Percentiles rank a stretch among this genome's conserved stretches.
These are phyloP conservation scores for Tetrapisispora fleetii DNA, from an alignment of 805 yeast genomes.

Conservation along the genomic window DNA sequence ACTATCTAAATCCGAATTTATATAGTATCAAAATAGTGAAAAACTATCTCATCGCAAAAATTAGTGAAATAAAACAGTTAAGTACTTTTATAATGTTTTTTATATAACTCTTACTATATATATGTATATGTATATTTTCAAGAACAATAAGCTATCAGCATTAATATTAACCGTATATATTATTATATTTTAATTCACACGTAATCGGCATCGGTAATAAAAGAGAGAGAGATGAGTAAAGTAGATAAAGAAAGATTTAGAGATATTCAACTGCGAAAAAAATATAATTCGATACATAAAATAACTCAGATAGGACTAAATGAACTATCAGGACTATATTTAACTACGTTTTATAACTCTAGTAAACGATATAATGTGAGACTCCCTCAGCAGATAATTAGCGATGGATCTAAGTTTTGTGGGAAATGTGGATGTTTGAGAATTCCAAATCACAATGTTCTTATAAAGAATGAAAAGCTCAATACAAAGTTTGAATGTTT, in stretches of 20 bases:
- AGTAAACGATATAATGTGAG: slow-evolving; percentile 20
- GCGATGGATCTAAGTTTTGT: slow-evolving; percentile 22
- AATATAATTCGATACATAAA: slow-evolving; percentile 23
- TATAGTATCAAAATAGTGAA: neutral
- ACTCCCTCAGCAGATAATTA: slow-evolving; percentile 16
- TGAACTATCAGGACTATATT: slow-evolving; percentile 23
- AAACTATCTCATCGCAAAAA: neutral
- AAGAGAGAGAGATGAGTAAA: slow-evolving; percentile 12
- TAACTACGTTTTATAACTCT: slow-evolving; percentile 24
- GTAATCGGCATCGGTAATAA: too few relatives aligned
- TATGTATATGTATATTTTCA: neutral
- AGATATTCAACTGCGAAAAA: slow-evolving; percentile 18
- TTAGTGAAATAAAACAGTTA: neutral
- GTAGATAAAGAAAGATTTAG: slow-evolving; percentile 19
- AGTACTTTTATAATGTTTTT: neutral
- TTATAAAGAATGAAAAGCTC: slow-evolving; percentile 12
- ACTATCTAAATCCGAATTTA: neutral
- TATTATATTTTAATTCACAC: too few relatives aligned
- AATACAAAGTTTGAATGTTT: slow-evolving; percentile 22
- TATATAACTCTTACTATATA: neutral
- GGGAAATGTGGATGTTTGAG: slow-evolving; percentile 23
- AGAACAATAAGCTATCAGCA: neutral
- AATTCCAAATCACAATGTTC: slow-evolving; percentile 24
- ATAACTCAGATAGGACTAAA: slow-evolving; percentile 15
- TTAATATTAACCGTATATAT: too few relatives aligned